A percentile compares a stretch with the other conserved stretches of the same genome.
phyloP scores from a whole-genome alignment of 352 stramenopile species.

The Phytophthora pseudosyringae region DNA sequence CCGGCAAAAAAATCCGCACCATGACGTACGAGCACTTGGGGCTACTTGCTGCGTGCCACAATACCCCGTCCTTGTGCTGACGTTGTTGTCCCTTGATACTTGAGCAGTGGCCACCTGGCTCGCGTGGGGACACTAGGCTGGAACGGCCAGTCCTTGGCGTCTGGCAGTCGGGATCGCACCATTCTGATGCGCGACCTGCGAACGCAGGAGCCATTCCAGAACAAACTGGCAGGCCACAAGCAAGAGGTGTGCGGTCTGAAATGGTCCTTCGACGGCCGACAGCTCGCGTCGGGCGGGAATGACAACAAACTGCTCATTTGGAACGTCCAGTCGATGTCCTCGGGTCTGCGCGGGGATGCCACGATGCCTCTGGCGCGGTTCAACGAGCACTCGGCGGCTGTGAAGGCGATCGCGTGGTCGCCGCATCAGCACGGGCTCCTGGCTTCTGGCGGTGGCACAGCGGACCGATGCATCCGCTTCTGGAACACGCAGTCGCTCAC shows the following conservation, averaged over 20 bases:
- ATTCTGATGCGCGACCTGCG: conserved; percentile 95
- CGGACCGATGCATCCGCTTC: conserved; percentile 97
- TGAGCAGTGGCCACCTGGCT: conserved; percentile 85
- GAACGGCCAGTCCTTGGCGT: conserved; percentile 89
- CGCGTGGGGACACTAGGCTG: conserved; percentile 95
- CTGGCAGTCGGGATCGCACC: conserved; percentile 93
- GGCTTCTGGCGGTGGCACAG: conserved; percentile 95
- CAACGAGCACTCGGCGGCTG: conserved; percentile 95
- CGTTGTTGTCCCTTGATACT: conserved; percentile 5
- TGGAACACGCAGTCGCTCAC: conserved; percentile 96
- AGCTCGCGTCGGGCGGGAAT: conserved; percentile 95
- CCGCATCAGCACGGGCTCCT: conserved; percentile 96
- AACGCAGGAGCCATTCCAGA: conserved; percentile 56
- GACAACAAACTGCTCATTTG: conserved; percentile 99
- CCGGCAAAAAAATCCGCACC: conserved; percentile 89
- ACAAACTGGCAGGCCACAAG: conserved; percentile 72
- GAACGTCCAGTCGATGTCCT: conserved; percentile 76
- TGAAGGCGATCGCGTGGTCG: conserved; percentile 98
- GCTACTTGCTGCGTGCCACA: neutral
- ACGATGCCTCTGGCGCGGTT: conserved; percentile 90
- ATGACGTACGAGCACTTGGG: conserved; percentile 69
- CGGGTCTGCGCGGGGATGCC: conserved; percentile 30
- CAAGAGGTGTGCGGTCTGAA: conserved; percentile 96
- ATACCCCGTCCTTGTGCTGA: conserved; percentile 5
- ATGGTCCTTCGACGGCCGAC: conserved; percentile 95